phyloP scores from a whole-genome alignment of 2,329 filamentous ascomycete species.

The Calonectria hongkongensis region DNA sequence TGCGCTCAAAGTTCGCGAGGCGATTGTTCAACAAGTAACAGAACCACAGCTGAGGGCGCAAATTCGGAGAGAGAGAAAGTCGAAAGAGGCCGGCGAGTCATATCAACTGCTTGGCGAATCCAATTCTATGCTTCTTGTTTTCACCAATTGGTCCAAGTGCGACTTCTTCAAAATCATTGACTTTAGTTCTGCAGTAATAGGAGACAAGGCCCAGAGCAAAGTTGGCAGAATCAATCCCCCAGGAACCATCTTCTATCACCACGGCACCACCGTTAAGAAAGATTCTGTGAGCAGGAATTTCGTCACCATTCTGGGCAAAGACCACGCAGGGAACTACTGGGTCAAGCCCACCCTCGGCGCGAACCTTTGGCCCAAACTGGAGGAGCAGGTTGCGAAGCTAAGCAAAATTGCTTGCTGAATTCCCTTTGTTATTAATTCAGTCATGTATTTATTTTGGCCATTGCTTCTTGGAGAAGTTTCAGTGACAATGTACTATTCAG shows the following conservation, averaged over 20 bases:
- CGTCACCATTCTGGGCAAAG: constrained; percentile 5
- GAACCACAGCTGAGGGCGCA: constrained; percentile 4
- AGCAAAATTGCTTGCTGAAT: neutral
- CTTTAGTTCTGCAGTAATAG: neutral
- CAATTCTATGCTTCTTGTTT: constrained; percentile 1
- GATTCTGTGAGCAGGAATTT: constrained; percentile 1
- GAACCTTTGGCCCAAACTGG: constrained; percentile 7
- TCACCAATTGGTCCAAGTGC: constrained; percentile 22
- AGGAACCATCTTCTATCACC: constrained; percentile 11
- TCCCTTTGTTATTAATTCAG: neutral
- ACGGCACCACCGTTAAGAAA: constrained; percentile 8
- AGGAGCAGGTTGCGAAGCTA: neutral
- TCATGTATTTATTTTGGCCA: neutral
- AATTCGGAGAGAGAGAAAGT: neutral
- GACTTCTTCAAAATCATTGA: constrained; percentile 10
- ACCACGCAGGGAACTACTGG: constrained; percentile 4
- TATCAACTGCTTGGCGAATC: constrained; percentile 1
- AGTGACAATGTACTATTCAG: neutral
- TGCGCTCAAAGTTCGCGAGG: neutral
- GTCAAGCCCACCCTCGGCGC: neutral
- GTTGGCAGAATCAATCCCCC: constrained; percentile 6
- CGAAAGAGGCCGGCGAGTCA: neutral
- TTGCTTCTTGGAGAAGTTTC: neutral
- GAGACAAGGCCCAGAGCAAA: neutral
- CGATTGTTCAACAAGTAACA: constrained; percentile 5